Conservation (phyloP, 169 alveolate genomes). For the Eimeria maxima region DNA sequence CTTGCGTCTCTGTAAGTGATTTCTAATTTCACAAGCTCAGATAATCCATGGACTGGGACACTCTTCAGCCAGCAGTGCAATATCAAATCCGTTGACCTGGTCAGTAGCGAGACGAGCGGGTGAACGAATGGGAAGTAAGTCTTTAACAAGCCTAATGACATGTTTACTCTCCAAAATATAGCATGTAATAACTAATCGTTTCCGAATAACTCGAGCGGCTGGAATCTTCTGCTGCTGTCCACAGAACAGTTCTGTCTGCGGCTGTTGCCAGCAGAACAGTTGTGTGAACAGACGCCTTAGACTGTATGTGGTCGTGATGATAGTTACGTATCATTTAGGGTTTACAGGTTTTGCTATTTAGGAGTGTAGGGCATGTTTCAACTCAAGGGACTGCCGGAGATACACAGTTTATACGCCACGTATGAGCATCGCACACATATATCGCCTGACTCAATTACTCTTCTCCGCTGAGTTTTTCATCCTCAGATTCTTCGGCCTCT, state of each 20-base stretch:
- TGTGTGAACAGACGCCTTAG: neutral
- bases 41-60: neutral
- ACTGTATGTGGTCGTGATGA: neutral
- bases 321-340: neutral
- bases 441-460: neutral
- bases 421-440: neutral
- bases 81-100: neutral
- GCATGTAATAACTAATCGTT: neutral
- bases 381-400: neutral
- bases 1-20: too few species aligned
- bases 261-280: too few species aligned
- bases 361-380: neutral
- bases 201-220: too few species aligned
- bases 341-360: neutral
- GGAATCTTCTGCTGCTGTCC: too few species aligned
- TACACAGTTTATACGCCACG: neutral
- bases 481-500: slow-evolving; percentile 49
- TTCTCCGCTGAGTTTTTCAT: slow-evolving; percentile 44
- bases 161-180: neutral
- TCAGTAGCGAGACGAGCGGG: neutral
- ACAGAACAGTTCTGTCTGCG: too few species aligned
- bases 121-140: neutral
- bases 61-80: neutral
- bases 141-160: neutral
- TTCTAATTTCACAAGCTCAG: neutral